Conservation (phyloP, 2,329 filamentous ascomycete genomes). For the Cordyceps farinosa region DNA sequence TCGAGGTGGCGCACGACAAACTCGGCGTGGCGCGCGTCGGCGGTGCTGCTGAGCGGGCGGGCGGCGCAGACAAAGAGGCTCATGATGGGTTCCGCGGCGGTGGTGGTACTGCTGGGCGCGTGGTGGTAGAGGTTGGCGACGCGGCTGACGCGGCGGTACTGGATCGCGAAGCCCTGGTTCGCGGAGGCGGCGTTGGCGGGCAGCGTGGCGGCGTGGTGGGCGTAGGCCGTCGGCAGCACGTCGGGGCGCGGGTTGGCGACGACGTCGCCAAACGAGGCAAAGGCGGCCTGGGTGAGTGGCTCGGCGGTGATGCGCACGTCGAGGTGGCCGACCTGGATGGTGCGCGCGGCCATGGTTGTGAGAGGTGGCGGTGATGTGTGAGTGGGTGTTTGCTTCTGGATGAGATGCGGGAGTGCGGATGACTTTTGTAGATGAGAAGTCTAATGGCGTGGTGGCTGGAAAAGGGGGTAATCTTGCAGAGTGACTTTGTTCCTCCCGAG, state of each 20-base stretch:
- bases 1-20: constrained; percentile 74
- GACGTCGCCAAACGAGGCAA: constrained; percentile 78
- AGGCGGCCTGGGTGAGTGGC: constrained; percentile 65
- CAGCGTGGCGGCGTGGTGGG: constrained; percentile 36
- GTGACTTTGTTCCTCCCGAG: background rate
- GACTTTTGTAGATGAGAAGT: constrained; percentile 1
- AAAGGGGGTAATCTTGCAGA: too few species aligned
- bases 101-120: constrained; percentile 43
- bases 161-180: constrained; percentile 87
- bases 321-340: constrained; percentile 19
- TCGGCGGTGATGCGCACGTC: constrained; percentile 48
- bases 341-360: constrained; percentile 1
- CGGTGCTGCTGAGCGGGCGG: constrained; percentile 25
- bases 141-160: constrained; percentile 76
- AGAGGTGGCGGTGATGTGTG: background rate
- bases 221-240: constrained; percentile 46
- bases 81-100: constrained; percentile 60
- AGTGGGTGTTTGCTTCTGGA: background rate
- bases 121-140: constrained; percentile 68
- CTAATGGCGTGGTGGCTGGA: background rate
- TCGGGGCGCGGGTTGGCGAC: constrained; percentile 67
- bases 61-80: constrained; percentile 81
- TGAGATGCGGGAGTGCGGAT: background rate
- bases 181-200: constrained; percentile 54
- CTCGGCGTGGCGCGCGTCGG: background rate